These are phyloP conservation scores for Kwoniella dejecticola DNA, from an alignment of 768 basidiomycete genomes.

Conservation along the genomic window DNA sequence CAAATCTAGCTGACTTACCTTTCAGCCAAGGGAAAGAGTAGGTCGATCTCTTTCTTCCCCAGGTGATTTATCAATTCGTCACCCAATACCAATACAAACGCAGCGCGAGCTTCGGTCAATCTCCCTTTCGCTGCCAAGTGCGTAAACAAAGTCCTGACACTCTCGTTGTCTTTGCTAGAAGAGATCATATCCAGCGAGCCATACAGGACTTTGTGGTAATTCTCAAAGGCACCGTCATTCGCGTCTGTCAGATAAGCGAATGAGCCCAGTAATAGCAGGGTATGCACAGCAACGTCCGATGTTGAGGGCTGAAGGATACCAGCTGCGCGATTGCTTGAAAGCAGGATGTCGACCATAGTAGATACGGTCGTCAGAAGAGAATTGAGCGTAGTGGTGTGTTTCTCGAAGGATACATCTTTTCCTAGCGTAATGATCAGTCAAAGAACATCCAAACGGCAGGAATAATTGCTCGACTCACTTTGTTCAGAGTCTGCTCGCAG, in stretches of 20 bases:
- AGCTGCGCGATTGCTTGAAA: neutral
- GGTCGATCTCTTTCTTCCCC: constrained; percentile 3
- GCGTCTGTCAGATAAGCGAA: constrained; percentile 20
- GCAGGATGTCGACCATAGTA: constrained; percentile 21
- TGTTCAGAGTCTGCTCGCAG: neutral
- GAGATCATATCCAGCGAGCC: constrained; percentile 32
- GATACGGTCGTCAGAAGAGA: constrained; percentile 25
- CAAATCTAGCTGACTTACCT: constrained; percentile 5
- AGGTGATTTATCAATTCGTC: constrained; percentile 31
- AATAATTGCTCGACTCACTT: too few species aligned
- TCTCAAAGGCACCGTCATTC: constrained; percentile 22
- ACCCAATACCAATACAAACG: constrained; percentile 15
- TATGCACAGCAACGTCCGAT: neutral
- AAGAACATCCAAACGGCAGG: too few species aligned
- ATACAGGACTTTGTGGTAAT: constrained; percentile 31
- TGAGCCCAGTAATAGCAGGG: constrained; percentile 16
- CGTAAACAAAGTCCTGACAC: neutral
- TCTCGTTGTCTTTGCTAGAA: neutral
- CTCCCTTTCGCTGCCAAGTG: neutral
- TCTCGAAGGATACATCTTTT: too few species aligned
- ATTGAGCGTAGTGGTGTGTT: constrained; percentile 27
- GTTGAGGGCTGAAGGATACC: neutral
- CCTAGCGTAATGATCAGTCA: too few species aligned
- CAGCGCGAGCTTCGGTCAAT: constrained; percentile 3
- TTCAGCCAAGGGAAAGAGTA: constrained; percentile 1